These are phyloP conservation scores for Hansenula lynferdii DNA, from an alignment of 1,139 yeast genomes.

Conservation along the genomic window DNA sequence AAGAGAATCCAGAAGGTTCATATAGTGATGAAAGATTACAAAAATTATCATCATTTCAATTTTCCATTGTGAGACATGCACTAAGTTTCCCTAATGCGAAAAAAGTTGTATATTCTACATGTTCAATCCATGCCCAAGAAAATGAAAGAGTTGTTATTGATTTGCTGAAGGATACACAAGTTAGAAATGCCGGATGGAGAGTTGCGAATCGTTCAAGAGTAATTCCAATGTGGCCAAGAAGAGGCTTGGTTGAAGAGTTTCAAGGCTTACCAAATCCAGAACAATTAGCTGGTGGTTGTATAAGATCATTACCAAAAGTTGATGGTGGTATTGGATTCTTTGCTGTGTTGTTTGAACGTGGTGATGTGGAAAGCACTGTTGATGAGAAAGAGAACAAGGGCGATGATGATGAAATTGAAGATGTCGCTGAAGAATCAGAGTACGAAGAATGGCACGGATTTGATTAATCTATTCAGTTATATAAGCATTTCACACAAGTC, in stretches of 20 bases:
- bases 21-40: constrained; percentile 53
- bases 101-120: constrained; percentile 89
- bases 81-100: constrained; percentile 70
- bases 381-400: constrained; percentile 1
- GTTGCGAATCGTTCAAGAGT: constrained; percentile 60
- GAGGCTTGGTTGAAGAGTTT: constrained; percentile 75
- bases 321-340: constrained; percentile 96
- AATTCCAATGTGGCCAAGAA: constrained; percentile 76
- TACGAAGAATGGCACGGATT: constrained; percentile 28
- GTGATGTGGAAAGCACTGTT: no score
- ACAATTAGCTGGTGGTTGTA: constrained; percentile 76
- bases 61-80: constrained; percentile 83
- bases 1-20: constrained; percentile 33
- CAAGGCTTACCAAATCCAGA: constrained; percentile 40
- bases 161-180: constrained; percentile 57
- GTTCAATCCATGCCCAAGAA: constrained; percentile 91
- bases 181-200: constrained; percentile 68
- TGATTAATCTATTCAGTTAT: constrained; percentile 10
- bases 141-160: constrained; percentile 88
- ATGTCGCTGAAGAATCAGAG: constrained; percentile 12
- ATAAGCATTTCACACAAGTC: not conserved
- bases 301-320: constrained; percentile 75
- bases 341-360: constrained; percentile 84
- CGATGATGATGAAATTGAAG: constrained; percentile 12
- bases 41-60: constrained; percentile 81